Conservation (phyloP, 2,329 filamentous ascomycete genomes). For the Arthrinium phaeospermum region DNA sequence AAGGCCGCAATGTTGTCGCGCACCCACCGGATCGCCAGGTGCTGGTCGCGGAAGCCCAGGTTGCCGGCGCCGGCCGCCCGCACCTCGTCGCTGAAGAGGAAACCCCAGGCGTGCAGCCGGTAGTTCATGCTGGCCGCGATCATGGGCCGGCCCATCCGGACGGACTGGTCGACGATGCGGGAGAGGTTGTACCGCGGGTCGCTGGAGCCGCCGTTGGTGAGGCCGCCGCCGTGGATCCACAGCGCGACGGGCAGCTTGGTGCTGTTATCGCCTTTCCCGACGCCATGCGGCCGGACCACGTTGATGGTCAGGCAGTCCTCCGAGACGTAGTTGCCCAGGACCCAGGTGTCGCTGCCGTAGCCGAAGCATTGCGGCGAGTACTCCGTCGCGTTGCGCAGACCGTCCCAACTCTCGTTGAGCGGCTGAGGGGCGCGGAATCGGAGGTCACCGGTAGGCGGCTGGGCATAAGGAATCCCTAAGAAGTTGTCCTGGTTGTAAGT, state of each 20-base stretch:
- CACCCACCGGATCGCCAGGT: slow-evolving; percentile 58
- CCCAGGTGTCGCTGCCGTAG: slow-evolving; percentile 48
- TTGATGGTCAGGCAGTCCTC: slow-evolving; percentile 63
- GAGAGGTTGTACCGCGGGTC: slow-evolving; percentile 35
- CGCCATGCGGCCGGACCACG: slow-evolving; percentile 55
- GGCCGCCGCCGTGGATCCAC: slow-evolving; percentile 54
- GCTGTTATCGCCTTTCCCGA: slow-evolving; percentile 24
- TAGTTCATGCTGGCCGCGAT: slow-evolving; percentile 44
- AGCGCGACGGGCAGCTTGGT: slow-evolving; percentile 47
- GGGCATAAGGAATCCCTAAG: slow-evolving; percentile 62
- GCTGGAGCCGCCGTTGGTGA: slow-evolving; percentile 40
- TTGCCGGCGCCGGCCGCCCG: slow-evolving; percentile 58
- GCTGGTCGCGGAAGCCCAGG: slow-evolving; percentile 56
- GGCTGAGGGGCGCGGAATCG: slow-evolving; percentile 58
- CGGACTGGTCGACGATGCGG: slow-evolving; percentile 54
- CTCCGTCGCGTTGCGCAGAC: slow-evolving; percentile 47
- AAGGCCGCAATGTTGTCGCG: slow-evolving; percentile 56
- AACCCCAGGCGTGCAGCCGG: slow-evolving; percentile 50
- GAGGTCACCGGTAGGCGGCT: slow-evolving; percentile 54
- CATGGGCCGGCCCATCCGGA: slow-evolving; percentile 14
- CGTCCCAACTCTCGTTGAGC: slow-evolving; percentile 52
- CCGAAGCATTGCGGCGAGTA: slow-evolving; percentile 56
- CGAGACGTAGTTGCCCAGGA: slow-evolving; percentile 32
- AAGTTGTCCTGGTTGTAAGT: slow-evolving; percentile 56
- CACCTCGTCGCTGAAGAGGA: slow-evolving; percentile 53